These are phyloP conservation scores for Vanrija sp. DNA, from an alignment of 1,284 basidiomycete genomes.

Conservation along the genomic window DNA sequence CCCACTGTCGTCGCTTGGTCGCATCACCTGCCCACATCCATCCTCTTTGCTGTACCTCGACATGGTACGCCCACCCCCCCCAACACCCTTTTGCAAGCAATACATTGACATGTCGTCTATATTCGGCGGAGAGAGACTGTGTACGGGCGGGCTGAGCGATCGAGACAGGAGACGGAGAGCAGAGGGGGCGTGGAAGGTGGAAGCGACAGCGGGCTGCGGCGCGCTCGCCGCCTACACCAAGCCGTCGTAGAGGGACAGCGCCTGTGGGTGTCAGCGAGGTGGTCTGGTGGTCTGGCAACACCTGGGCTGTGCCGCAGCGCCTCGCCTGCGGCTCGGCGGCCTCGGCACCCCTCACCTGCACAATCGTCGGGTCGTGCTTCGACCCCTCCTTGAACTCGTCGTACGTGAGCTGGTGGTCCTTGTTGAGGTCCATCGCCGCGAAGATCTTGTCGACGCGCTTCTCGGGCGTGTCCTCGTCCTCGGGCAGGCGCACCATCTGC, in stretches of 20 bases:
- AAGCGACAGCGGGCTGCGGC: too few species aligned
- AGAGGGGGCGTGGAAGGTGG: too few species aligned
- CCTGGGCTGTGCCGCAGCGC: not conserved
- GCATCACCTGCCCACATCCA: too few species aligned
- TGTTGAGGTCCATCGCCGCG: slow-evolving; percentile 86
- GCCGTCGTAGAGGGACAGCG: slow-evolving; percentile 55
- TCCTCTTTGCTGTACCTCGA: too few species aligned
- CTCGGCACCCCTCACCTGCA: slow-evolving; percentile 63
- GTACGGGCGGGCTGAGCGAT: too few species aligned
- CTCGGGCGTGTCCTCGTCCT: slow-evolving; percentile 97
- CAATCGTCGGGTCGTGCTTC: slow-evolving; percentile 96
- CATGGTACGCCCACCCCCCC: too few species aligned
- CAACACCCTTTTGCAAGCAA: too few species aligned
- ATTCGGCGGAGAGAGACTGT: too few species aligned
- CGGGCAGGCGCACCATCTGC: slow-evolving; percentile 95
- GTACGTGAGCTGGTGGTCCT: slow-evolving; percentile 81
- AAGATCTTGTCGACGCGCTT: slow-evolving; percentile 99
- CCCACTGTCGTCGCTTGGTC: too few species aligned
- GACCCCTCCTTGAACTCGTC: slow-evolving; percentile 96
- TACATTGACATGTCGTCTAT: too few species aligned
- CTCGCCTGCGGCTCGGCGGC: not conserved
- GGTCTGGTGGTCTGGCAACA: not conserved
- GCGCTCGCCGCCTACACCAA: slow-evolving; percentile 45
- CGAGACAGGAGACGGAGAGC: too few species aligned
- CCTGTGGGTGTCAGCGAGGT: slow-evolving; percentile 32